Evolutionary conservation across 108 stramenopile species (phyloP), one percentile per base, ranked within the genome.

Genomic region (Cylindrotheca closterium): DNA sequence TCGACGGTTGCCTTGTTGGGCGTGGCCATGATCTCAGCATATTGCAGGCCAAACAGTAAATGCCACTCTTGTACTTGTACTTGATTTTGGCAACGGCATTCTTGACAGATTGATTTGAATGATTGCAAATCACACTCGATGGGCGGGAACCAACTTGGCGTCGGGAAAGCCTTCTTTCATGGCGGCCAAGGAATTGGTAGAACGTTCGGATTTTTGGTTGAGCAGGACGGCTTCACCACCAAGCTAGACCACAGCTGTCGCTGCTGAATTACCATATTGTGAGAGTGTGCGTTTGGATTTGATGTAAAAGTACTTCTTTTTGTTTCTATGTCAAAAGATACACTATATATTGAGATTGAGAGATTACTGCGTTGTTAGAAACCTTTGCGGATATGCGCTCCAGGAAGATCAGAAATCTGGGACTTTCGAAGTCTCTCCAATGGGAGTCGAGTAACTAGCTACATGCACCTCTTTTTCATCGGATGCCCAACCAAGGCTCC

Each of bases 11-110:
- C 67, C 18, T 68, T 24, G 29, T 83, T 78, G 4, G 58, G 45
- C 10, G 18, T 30, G 3, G 71, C 77, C 82, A 86, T 84, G 51
- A 89, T 69, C 3, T 84, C 88, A 10, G 88, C 88, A n/a, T n/a
- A 42, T 78, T 78, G 63, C 62, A 65, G 19, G 57, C 68, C 7
- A 82, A 47, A n/a, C 74, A 74, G 54, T 78, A 60, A 37, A 79
- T 32, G n/a, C n/a, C n/a, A 37, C 51, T 31, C 21, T 49, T 30
- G 50, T 63, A 73, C 51, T 68, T 71, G 51, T 25, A 45, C 30
- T 67, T 71, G 66, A 82, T 70, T 28, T 52, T 25, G 22, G 59
- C 21, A 1, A 66, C 53, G 1, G 81, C 77, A 30, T 67, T 63
- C 12, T 63, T 68, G 58, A 79, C 77, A 24, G 54, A 58, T 2